phyloP scores from a whole-genome alignment of 331 rosid genomes.

The Arachis monticola region DNA sequence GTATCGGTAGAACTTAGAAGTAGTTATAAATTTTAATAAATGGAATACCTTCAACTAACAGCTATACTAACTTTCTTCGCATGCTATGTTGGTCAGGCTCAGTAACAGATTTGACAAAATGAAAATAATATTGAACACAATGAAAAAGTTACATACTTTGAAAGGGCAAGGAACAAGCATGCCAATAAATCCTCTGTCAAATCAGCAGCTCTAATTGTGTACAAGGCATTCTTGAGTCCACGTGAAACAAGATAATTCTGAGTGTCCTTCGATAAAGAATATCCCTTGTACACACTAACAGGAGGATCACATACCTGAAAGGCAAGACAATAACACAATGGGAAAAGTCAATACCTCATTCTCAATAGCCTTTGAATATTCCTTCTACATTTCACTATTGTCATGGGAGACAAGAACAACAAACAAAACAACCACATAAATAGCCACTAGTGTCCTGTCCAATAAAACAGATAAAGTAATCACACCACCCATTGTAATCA shows the following conservation, averaged over 20 bases:
- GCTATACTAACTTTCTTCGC: not conserved
- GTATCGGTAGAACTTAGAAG: constrained; percentile 1
- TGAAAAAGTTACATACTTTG: constrained; percentile 48
- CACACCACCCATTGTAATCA: no score
- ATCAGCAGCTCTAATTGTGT: constrained; percentile 77
- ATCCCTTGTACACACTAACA: constrained; percentile 87
- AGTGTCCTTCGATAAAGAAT: constrained; percentile 61
- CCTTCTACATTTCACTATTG: no score
- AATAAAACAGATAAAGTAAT: constrained; percentile 7
- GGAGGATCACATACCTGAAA: constrained; percentile 83
- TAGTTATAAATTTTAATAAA: constrained; percentile 12
- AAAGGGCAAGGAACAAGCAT: constrained; percentile 72
- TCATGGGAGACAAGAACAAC: constrained; percentile 25
- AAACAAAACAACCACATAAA: not conserved
- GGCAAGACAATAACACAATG: constrained; percentile 19
- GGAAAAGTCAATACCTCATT: no score
- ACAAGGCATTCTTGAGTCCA: constrained; percentile 84
- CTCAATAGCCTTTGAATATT: no score
- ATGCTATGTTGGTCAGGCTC: no score
- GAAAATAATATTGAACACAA: not conserved
- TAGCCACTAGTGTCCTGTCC: constrained; percentile 46
- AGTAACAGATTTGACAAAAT: not conserved
- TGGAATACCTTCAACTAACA: constrained; percentile 19
- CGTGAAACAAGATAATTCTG: constrained; percentile 65
- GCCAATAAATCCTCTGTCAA: constrained; percentile 70